Base-by-base conservation (phyloP, 2,329 filamentous ascomycete genomes). In the Lithohypha guttulata region DNA sequence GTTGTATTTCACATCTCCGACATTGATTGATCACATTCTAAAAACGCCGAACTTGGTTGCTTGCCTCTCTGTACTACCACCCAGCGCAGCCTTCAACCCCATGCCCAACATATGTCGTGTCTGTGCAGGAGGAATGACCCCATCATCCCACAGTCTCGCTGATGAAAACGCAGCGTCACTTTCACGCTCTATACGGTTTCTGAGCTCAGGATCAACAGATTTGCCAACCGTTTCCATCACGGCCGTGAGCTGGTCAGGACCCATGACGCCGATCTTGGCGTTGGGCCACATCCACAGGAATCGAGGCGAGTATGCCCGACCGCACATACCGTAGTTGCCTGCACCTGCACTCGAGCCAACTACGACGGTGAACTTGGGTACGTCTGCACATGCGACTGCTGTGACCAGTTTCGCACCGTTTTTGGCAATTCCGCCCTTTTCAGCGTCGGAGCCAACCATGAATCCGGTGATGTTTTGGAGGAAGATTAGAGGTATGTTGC, bases 271-370 rank as follows among this genome's bases (percentile, higher is more conserved):
- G 36, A 94, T 85, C 56, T 83, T 82, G n/a, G 91, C 86, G 52
- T 93, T 94, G 27, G 91, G 91, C 91, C 91, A 98, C 71, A 89
- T 93, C 78, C 85, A 95, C 44, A 96, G 63, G 60, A 96, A 85
- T 9, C 86, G 71, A 0, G 89, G 89, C n/a, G 75, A 77, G 61
- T 95, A 98, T 2, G 91, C 89, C 35, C 91, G 75, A 15, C 91
- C 91, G 57, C 76, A 96, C 91, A 98, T 98, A 53, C 89, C 91
- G 58, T 98, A 98, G 61, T 96, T 98, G 3, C 91, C 91, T 6
- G 89, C 89, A 42, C 89, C 89, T 49, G 91, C 91, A 58, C 81
- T 87, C 20, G 82, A 83, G 17, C 91, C 91, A n/a, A 95, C 80
- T 1, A 98, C 84, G 11, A 98, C 84, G 1, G 91, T 98, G 56